Base-by-base conservation (phyloP, 129 eudicot species). In the Heracleum sosnowskyi region DNA sequence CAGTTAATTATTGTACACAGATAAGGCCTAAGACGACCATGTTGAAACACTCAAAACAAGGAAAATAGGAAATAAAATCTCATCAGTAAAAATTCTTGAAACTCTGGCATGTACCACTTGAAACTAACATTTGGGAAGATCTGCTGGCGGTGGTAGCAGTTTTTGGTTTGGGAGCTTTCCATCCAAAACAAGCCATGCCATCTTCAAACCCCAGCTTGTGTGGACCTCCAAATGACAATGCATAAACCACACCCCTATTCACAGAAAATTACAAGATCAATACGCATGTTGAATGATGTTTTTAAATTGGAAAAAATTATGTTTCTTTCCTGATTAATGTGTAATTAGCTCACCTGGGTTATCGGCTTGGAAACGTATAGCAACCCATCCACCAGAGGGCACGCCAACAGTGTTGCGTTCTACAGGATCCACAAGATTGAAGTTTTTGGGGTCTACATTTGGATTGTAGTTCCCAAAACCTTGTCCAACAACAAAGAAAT, bases 351-450 rank as follows among this genome's bases (percentile, higher is more conserved):
- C 8, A 84, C 87, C 91, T 75, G 91, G 89, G 79, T 87, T 87
- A 51, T 87, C 91, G 8, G 89, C 89, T 35, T 77, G 70, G 46
- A 87, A 87, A 72, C 89, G 81, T 13, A 87, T 80, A 4, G 89
- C 89, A 73, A 85, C 89, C 91, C 89, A 87, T 9, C 91, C 91
- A 35, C 89, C 91, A 1, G 91, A 73, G 16, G 93, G 90, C 47
- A 89, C 93, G 18, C 90, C 93, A 36, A 89, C 79, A 13, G 93
- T 89, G 81, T 88, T 88, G 22, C 92, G 80, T 80, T 86, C 86
- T 33, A 86, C 49, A 20, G 92, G 92, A 60, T 88, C 90, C 0
- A 88, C 79, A 75, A 88, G 86, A 73, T 82, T 85, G 77, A 87
- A 85, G 36, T 39, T 84, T 36, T 73, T 34, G 72, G 85, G 86